Base-by-base conservation (phyloP, 225 moss, liverwort and hornwort species). In the Neckera pumila region DNA sequence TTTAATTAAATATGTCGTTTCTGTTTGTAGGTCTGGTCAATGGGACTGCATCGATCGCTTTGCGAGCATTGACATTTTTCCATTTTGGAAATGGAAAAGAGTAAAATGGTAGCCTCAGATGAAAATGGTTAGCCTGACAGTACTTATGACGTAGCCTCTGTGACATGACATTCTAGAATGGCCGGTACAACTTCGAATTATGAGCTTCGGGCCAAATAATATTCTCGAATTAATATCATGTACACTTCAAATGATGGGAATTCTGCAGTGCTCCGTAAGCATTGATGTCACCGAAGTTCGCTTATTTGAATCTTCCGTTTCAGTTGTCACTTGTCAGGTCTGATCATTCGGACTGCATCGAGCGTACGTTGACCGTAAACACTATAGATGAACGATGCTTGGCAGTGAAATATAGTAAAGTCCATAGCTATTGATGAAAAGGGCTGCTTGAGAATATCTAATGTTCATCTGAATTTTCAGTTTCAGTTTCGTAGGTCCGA, bases 181-280 rank as follows among this genome's bases (percentile, higher is more conserved):
- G 12, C 54, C 22, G 6, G 22, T 40, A 6, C 40, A 15, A 10
- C 10, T 80, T 61, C 21, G 4, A 80, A 10, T 14, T 21, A 61
- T 43, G 21, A 43, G 31, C 43, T 22, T 43, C 9, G 30, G 42
- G 42, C 13, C 57, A 26, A 38, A n/a, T 28, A 5, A 58, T 79
- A 79, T 17, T 8, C 9, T 27, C 40, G 12, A 40, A 7, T n/a
- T n/a, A 40, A 12, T 10, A 58, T 28, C 40, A 11, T 28, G 18
- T 28, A 28, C 58, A 16, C 2, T 18, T 60, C 8, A n/a, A n/a
- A n/a, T n/a, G n/a, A n/a, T n/a, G 12, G 26, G 93, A 96, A 94
- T 95, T 95, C 91, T 78, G 89, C 94, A 14, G 93, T 94, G 28
- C 88, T 94, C 3, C 89, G 11, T 30, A 20, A 63, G 17, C 54